Percentiles rank a stretch among this genome's conserved stretches.
Evolutionary conservation across 305 asterid species (phyloP).

Genomic region (Rubia balearica): DNA sequence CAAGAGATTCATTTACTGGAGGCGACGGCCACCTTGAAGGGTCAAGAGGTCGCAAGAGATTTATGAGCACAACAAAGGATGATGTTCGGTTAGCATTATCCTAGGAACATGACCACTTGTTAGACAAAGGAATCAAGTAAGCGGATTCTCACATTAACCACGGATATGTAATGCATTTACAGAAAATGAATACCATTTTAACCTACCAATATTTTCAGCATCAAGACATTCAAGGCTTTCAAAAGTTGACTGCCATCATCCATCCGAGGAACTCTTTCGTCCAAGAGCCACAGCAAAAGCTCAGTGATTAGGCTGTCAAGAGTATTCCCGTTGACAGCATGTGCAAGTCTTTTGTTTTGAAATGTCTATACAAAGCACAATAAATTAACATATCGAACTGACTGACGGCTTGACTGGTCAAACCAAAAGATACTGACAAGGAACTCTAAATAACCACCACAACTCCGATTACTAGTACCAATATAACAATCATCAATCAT

Average conservation of each 20-base stretch:
- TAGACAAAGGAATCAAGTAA: slow-evolving; percentile 21
- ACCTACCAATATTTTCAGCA: slow-evolving; percentile 90
- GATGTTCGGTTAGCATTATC: slow-evolving; percentile 97
- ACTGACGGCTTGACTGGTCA: neutral
- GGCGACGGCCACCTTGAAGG: slow-evolving; percentile 99
- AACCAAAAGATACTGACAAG: neutral
- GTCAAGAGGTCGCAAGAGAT: slow-evolving; percentile 85
- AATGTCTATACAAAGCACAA: slow-evolving; percentile 58
- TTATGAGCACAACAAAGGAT: slow-evolving; percentile 88
- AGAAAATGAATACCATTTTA: slow-evolving; percentile 4
- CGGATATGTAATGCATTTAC: neutral
- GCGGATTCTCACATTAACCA: neutral
- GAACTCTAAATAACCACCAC: slow-evolving; percentile 8
- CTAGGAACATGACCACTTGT: slow-evolving; percentile 34
- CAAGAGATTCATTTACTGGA: slow-evolving; percentile 64
- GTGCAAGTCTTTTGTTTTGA: slow-evolving; percentile 86
- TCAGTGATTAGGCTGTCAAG: slow-evolving; percentile 87
- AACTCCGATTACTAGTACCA: neutral
- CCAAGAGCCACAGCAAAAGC: slow-evolving; percentile 97
- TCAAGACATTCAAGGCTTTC: slow-evolving; percentile 94
- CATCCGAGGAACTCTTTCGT: slow-evolving; percentile 96
- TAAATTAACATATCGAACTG: neutral
- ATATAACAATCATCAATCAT: neutral
- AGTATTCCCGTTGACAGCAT: slow-evolving; percentile 88
- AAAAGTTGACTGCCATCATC: slow-evolving; percentile 99